Evolutionary conservation across 164 flowering plant genomes (phyloP), one percentile per base, ranked within the genome.

Genomic region (Malania oleifera): DNA sequence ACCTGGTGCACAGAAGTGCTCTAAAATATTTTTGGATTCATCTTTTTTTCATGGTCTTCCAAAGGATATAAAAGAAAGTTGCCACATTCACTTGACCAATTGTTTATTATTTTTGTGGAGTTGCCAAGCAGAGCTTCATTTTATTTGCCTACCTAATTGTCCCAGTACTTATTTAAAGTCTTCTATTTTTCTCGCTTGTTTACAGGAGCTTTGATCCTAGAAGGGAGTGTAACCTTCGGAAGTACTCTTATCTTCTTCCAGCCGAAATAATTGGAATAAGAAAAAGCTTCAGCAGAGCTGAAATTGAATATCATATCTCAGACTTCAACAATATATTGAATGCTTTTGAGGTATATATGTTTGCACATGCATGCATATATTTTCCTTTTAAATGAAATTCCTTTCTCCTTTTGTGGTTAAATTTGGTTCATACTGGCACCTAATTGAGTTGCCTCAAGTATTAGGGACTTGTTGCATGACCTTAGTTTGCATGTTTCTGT

Each of bases 161-260:
- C 2, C 46, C 15, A 3, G 10, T 17, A 22, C 9, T 28, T 59
- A 4, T 7, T 45, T 20, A 19, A 12, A 27, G 17, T 60, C 18
- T 22, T 60, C 4, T 11, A 0, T 6, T 4, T 26, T 39, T 7
- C 19, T 17, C 45, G 18, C 22, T 19, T 27, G 23, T 27, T 19
- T 57, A 56, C 62, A 89, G 98, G 85, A 81, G 77, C 61, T 89
- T 92, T 77, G 93, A 89, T 81, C 88, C 93, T 28, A 80, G 98
- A 75, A 76, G 81, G 67, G 98, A 89, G 71, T 92, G 98, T 57
- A 69, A 55, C 56, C 60, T 84, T 18, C 83, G 96, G 40, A 81
- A 72, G 71, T 92, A 92, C 66, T 77, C 86, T 18, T 92, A 87
- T 68, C 89, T 89, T 26, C 86, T 89, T 68, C 96, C 98, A 43